Base-by-base conservation (phyloP, 2,329 filamentous ascomycete genomes). In the Calycina herbarum region DNA sequence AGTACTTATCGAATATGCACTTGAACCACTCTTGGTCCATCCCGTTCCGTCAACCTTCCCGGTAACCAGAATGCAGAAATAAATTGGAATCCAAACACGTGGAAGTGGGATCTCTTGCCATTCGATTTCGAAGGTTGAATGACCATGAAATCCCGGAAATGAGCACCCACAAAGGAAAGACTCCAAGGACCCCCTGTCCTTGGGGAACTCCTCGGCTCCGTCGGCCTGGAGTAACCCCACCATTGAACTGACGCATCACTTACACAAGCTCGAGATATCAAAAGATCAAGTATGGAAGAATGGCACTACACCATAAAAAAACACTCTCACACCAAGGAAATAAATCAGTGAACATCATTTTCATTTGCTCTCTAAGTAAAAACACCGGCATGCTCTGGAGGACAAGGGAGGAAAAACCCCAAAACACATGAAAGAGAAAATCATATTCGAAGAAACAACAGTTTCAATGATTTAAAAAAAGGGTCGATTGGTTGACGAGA, bases 401-500 rank as follows among this genome's bases (percentile, higher is more conserved):
- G 66, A 64, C 69, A 66, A 69, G 61, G 62, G 65, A 68, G 13
- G 35, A 64, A 48, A 29, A 64, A 69, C 65, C 61, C 66, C 59
- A 58, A 69, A 72, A 68, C 61, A 63, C 31, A 58, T 31, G 64
- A 68, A 42, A 62, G 35, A 38, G 13, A 62, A 61, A 70, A 68
- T 64, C 67, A 66, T 62, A 67, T 65, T 59, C 64, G 65, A 70
- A 71, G 45, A 20, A 72, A 70, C 70, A 11, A 38, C 35, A 13
- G 64, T 68, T 71, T 71, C 69, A 69, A 74, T 74, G 70, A 74
- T 73, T 69, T 66, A 69, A 69, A 51, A 51, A 51, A 51, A 24
- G 20, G 45, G 70, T 69, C 67, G 71, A 70, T 73, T 67, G 69
- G 71, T 70, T 73, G 69, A 73, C 70, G 66, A 73, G 69, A 73